phyloP scores from a whole-genome alignment of 176 grass and related monocot genomes.

The Pontederia paniculata region DNA sequence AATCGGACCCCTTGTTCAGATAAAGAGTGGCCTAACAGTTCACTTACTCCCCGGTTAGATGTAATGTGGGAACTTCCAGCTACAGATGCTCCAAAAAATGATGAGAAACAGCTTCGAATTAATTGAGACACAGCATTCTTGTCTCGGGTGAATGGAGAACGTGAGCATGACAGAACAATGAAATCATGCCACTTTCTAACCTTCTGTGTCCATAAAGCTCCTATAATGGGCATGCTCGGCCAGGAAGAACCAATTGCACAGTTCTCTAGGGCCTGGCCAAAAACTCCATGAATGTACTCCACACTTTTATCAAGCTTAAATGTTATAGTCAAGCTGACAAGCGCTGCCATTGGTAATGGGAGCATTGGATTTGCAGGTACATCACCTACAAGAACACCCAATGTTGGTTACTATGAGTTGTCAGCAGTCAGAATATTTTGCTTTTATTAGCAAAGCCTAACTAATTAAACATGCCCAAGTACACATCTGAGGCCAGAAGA shows the following conservation, averaged over 20 bases:
- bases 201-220: slow-evolving; percentile 87
- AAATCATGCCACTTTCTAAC: slow-evolving; percentile 86
- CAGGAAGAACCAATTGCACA: slow-evolving; percentile 69
- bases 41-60: slow-evolving; percentile 46
- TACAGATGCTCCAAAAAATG: slow-evolving; percentile 51
- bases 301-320: slow-evolving; percentile 85
- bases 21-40: slow-evolving; percentile 61
- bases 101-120: slow-evolving; percentile 70
- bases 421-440: neutral
- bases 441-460: neutral
- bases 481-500: no score
- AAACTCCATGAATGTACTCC: slow-evolving; percentile 57
- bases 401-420: neutral
- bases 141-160: slow-evolving; percentile 62
- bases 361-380: slow-evolving; percentile 92
- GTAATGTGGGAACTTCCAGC: slow-evolving; percentile 38
- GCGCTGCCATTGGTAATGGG: slow-evolving; percentile 91
- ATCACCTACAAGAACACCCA: slow-evolving; percentile 46
- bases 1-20: slow-evolving; percentile 51
- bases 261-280: slow-evolving; percentile 80
- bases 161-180: slow-evolving; percentile 71
- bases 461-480: no score
- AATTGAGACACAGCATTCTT: slow-evolving; percentile 78
- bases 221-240: slow-evolving; percentile 99
- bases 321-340: slow-evolving; percentile 92